Conservation (phyloP, 352 stramenopile species). For the Globisporangium middletonii region DNA sequence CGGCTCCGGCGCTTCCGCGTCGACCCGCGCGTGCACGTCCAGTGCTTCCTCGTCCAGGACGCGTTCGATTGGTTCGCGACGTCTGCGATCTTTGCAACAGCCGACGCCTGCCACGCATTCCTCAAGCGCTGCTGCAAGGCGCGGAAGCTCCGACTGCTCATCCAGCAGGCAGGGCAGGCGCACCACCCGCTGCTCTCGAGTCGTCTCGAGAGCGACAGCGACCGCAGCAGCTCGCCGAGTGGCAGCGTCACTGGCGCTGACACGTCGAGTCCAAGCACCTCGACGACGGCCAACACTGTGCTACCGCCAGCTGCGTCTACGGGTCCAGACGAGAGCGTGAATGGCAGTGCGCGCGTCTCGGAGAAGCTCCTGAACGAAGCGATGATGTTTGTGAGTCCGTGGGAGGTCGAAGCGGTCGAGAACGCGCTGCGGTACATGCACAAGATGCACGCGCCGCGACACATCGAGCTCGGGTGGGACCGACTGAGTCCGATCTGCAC, state of each 20-base stretch:
- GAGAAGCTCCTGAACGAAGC: conserved; percentile 35
- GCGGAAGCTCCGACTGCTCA: conserved; percentile 59
- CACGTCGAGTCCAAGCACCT: not conserved
- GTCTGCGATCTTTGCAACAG: conserved; percentile 36
- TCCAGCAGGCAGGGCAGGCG: conserved; percentile 43
- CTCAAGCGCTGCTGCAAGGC: conserved; percentile 72
- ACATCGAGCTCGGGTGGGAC: conserved; percentile 76
- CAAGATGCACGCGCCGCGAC: conserved; percentile 25
- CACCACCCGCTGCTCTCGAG: conserved; percentile 47
- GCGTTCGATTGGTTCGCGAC: conserved; percentile 58
- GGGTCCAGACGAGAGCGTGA: too few relatives aligned
- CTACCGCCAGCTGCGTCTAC: not conserved
- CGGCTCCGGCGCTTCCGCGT: conserved; percentile 57
- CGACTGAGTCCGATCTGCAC: conserved; percentile 57
- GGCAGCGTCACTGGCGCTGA: not conserved
- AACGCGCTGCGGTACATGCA: conserved; percentile 69
- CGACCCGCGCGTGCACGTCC: conserved; percentile 65
- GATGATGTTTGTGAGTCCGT: conserved; percentile 82
- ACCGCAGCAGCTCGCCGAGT: not conserved
- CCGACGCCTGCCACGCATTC: conserved; percentile 37
- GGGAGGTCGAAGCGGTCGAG: conserved; percentile 68
- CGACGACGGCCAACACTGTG: not conserved
- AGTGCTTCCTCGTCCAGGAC: conserved; percentile 69
- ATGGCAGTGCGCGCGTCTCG: not conserved
- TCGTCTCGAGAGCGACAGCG: conserved; percentile 5